These are phyloP conservation scores for Cucurbita ficifolia DNA, from an alignment of 306 rosid species.

Conservation along the genomic window DNA sequence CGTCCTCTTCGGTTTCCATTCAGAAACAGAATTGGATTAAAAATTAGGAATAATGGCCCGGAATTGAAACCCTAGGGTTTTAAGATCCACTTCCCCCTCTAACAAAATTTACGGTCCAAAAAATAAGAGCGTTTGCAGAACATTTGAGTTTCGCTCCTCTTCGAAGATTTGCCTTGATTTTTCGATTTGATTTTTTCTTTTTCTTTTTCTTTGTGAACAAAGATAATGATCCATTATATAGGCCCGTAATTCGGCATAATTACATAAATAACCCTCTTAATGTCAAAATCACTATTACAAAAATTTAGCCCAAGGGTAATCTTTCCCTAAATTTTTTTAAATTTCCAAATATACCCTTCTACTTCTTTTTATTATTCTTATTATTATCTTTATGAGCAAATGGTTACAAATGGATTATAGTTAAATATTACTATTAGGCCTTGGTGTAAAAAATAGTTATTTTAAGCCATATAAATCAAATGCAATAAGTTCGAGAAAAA, in stretches of 20 bases:
- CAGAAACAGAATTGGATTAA: not conserved
- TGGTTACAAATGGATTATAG: too few relatives aligned
- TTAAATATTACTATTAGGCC: too few relatives aligned
- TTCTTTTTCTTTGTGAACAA: not conserved
- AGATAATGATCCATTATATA: not conserved
- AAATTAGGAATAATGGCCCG: not conserved
- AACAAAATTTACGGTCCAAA: not conserved
- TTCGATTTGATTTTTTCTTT: not conserved
- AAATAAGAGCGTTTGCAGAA: not conserved
- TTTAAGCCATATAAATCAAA: too few relatives aligned
- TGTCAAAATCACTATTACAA: not conserved
- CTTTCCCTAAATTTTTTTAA: too few relatives aligned
- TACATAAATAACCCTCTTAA: not conserved
- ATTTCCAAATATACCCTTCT: too few relatives aligned
- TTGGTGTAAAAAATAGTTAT: too few relatives aligned
- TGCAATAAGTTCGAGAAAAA: too few relatives aligned
- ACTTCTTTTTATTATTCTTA: too few relatives aligned
- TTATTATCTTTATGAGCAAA: too few relatives aligned
- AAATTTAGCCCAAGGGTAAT: too few relatives aligned
- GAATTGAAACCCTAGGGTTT: slow-evolving; percentile 37
- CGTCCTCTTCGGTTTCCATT: slow-evolving; percentile 55
- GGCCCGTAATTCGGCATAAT: not conserved
- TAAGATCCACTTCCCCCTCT: not conserved
- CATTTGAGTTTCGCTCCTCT: not conserved
- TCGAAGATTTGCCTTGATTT: not conserved